phyloP scores from a whole-genome alignment of 2,329 filamentous ascomycete species.

The Neophaeococcomyces mojaviensis region DNA sequence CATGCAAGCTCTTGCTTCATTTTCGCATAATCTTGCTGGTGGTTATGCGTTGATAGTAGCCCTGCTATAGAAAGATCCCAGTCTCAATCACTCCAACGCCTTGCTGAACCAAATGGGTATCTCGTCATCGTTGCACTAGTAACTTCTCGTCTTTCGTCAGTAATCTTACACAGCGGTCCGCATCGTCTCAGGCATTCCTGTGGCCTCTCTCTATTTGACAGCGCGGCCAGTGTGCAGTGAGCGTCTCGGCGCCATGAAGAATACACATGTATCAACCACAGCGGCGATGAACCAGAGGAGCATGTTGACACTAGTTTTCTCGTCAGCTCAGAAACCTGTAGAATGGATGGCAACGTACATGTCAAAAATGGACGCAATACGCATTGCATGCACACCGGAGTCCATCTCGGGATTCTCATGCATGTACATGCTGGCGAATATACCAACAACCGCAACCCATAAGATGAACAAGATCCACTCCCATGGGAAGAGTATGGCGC shows the following conservation, averaged over 20 bases:
- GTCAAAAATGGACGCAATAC: slow-evolving; percentile 78
- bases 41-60: too few relatives aligned
- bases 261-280: slow-evolving; percentile 23
- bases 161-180: too few relatives aligned
- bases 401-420: slow-evolving; percentile 58
- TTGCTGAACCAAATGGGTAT: too few relatives aligned
- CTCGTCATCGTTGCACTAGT: too few relatives aligned
- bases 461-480: slow-evolving; percentile 66
- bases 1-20: too few relatives aligned
- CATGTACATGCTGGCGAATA: slow-evolving; percentile 79
- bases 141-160: too few relatives aligned
- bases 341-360: slow-evolving; percentile 31
- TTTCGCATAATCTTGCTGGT: too few relatives aligned
- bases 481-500: slow-evolving; percentile 51
- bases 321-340: background rate
- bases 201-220: background rate
- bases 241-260: background rate
- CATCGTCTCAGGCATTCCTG: too few relatives aligned
- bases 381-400: slow-evolving; percentile 64
- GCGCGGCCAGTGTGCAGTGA: slow-evolving; percentile 1
- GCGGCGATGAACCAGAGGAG: slow-evolving; percentile 66
- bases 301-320: slow-evolving; percentile 46
- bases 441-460: slow-evolving; percentile 73
- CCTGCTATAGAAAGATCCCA: too few relatives aligned
- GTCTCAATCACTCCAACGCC: too few relatives aligned